Evolutionary conservation across 2,329 filamentous ascomycete genomes (phyloP), one percentile per base, ranked within the genome.

Genomic region (Gaeumannomyces sp.): DNA sequence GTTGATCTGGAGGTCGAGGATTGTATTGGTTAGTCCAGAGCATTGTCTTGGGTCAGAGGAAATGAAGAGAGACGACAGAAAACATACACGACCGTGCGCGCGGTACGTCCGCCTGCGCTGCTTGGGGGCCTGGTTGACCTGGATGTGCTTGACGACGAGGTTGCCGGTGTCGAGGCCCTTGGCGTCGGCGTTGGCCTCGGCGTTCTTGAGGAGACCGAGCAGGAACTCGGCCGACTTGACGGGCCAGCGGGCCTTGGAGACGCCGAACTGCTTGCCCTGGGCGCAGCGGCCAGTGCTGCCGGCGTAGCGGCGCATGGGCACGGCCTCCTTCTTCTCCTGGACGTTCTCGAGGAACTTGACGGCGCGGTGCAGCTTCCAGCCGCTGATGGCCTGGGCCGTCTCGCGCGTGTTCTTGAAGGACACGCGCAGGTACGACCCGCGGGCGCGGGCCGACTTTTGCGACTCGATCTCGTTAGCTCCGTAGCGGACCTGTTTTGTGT

Each of bases 321-420:
- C 91, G 72, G 93, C 94, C 89, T 99, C 95, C 83, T 90, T 92
- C 87, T 99, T 92, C 83, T 90, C 90, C 83, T 92, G 88, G 76
- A 99, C 95, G 82, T 99, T 98, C 86, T 97, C 92, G 79, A 99
- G 92, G 89, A 96, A 99, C 79, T 89, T 89, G 74, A 97, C 84
- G 76, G 95, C 95, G 78, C 95, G 93, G 83, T 92, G 86, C 78
- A 98, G 80, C 87, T 97, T 97, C 93, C 93, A 97, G 83, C 94
- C 94, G 84, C 95, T 98, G 89, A 99, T 97, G 77, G 93, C 93
- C 87, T 98, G 95, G 72, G 96, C 95, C 73, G 94, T 97, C 87
- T 99, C 96, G 79, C 95, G 93, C 80, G 95, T 99, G 90, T 99
- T 99, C 90, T 99, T 99, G 92, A 97, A 99, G 75, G 92, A 96